Evolutionary conservation across 805 yeast species (phyloP).

Genomic region (Suhomyces sp.): DNA sequence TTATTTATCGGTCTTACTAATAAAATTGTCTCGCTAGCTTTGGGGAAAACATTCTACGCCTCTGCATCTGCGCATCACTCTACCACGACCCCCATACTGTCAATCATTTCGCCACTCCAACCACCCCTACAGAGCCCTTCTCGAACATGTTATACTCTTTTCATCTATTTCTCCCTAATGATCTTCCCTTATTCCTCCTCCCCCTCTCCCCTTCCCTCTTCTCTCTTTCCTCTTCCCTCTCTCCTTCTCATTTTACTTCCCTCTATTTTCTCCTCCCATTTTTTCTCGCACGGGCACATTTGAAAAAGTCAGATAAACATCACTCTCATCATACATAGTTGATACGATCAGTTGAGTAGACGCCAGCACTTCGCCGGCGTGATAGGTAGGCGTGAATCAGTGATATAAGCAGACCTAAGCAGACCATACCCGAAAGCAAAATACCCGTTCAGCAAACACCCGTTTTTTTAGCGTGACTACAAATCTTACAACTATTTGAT

Average conservation of each 20-base stretch:
- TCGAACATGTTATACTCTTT: too few relatives aligned
- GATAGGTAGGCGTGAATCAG: neutral
- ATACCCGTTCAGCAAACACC: neutral
- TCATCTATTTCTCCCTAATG: neutral
- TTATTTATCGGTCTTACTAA: too few relatives aligned
- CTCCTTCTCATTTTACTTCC: too few relatives aligned
- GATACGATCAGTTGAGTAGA: neutral
- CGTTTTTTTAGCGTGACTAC: neutral
- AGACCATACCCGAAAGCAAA: neutral
- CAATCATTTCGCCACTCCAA: neutral
- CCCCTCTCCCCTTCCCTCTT: neutral
- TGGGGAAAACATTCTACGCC: neutral
- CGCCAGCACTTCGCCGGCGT: constrained; percentile 1
- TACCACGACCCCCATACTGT: neutral
- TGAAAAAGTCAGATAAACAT: neutral
- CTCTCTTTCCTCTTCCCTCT: neutral
- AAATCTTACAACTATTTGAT: neutral
- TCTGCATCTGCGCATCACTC: neutral
- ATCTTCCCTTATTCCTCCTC: too few relatives aligned
- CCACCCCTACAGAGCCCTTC: neutral
- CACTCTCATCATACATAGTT: neutral
- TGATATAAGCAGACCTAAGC: neutral
- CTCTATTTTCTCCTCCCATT: neutral
- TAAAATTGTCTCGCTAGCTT: neutral
- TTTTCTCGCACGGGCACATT: neutral